Percentiles rank a stretch among this genome's conserved stretches.
phyloP scores from a whole-genome alignment of 2,329 filamentous ascomycete genomes.

The Penicillium sumatraense region DNA sequence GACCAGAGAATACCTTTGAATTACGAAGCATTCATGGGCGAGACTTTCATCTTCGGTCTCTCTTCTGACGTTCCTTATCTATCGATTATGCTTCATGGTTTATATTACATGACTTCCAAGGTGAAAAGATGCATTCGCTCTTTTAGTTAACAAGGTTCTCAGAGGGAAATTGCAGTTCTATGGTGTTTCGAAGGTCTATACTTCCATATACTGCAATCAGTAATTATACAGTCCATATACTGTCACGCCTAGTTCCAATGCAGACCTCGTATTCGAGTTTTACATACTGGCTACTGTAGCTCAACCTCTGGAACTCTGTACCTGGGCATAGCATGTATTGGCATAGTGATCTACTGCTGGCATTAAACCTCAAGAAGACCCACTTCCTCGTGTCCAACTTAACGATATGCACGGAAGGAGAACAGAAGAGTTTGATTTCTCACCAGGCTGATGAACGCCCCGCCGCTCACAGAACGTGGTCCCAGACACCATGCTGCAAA shows the following conservation, averaged over 20 bases:
- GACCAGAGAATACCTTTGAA: neutral
- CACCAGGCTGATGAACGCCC: neutral
- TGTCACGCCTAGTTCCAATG: neutral
- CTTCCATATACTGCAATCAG: neutral
- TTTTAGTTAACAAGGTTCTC: neutral
- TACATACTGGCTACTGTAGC: neutral
- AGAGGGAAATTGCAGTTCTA: neutral
- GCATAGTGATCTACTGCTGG: neutral
- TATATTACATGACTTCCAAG: neutral
- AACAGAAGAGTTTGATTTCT: neutral
- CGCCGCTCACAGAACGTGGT: neutral
- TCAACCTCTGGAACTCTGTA: neutral
- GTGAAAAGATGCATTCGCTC: neutral
- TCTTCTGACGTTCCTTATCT: neutral
- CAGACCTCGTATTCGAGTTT: neutral
- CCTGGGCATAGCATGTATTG: neutral
- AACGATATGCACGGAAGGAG: neutral
- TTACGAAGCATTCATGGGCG: conserved; percentile 1
- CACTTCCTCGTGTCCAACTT: neutral
- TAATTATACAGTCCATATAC: neutral
- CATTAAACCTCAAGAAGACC: neutral
- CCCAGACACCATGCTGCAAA: neutral
- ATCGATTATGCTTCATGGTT: neutral
- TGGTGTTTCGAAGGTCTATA: neutral
- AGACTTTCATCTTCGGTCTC: conserved; percentile 1